Evolutionary conservation across 371 early-diverging fungal genomes (phyloP), one percentile per base, ranked within the genome.

Genomic region (Nematocida sp.): DNA sequence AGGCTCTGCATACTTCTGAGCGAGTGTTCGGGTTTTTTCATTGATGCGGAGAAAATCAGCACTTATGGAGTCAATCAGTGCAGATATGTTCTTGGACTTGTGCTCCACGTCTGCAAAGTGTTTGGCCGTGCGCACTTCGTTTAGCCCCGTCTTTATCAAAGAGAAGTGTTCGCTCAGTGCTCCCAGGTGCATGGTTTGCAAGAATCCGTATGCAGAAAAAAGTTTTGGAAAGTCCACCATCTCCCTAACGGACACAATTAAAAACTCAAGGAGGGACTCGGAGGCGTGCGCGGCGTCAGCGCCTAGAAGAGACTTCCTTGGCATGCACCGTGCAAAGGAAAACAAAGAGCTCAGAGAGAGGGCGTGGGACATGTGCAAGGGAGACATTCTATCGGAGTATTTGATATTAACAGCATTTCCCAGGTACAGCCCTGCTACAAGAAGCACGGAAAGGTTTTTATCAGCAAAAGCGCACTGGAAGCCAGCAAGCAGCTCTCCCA

Each of bases 401-500:
- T 60, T 70, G 15, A 45, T 40, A 41, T 70, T 70, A 19, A 70
- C 63, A 29, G 50, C 27, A 37, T 57, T 70, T 21, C 74, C 74
- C 5, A 60, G 25, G 8, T 43, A 21, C 62, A 70, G 27, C 15
- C 37, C 4, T n/a, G 46, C n/a, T 25, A 50, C 5, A 7, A 70
- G 48, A 23, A 70, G 23, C 0, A 8, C 17, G n/a, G 74, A 60
- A 19, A 70, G 32, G 13, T 57, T n/a, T 27, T 38, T 19, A 38
- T 70, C 25, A 29, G 15, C 31, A 32, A 70, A 34, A 37, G 56
- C 41, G 17, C 21, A 15, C 13, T 29, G 15, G 5, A 21, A 19
- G 5, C 41, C 50, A 23, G 21, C 31, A 0, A 62, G 46, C 4
- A 37, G 38, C 25, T 62, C 25, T 11, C 21, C 36, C 43, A 43